Base-by-base conservation (phyloP, 2,329 filamentous ascomycete genomes). In the Nannizziopsis barbatae region DNA sequence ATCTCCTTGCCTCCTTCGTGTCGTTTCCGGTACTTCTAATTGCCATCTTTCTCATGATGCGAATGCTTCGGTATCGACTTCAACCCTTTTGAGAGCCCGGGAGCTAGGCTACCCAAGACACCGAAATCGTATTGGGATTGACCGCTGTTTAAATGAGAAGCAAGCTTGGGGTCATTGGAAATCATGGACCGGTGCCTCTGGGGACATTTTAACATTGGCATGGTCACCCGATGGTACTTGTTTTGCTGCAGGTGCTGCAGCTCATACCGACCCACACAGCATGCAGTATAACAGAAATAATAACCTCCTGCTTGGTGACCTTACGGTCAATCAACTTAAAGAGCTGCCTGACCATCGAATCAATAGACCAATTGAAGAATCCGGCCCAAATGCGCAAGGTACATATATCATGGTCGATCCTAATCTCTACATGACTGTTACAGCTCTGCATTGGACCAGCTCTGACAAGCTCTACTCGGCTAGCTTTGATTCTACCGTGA, bases 241-340 rank as follows among this genome's bases (percentile, higher is more conserved):
- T 2, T 81, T 81, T 55, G 76, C 73, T 22, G 75, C 73, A 8
- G 78, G 77, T 1, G 74, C 76, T 3, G 72, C 76, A 5, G 73
- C 76, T 27, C 71, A 77, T 4, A 71, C 71, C 2, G 77, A 80
- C 53, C 59, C 66, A 2, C 63, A 71, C 40, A 75, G 71, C n/a
- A 75, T 77, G 71, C 72, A 77, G 36, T 81, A 81, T 56, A 81
- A 81, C 50, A 65, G 73, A 35, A 65, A 69, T 0, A 74, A 77
- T 50, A 81, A 81, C 54, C 62, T 81, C 1, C 56, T 81, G 1
- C 58, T 76, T 32, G 78, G 78, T 1, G 64, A 76, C 51, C 52
- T 70, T 2, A 53, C 57, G 1, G 55, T 56, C 1, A 69, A 67
- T 15, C 56, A 55, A 1, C 57, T 81, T 6, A 62, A 67, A 45